Evolutionary conservation across 1,284 basidiomycete species (phyloP), one percentile per base, ranked within the genome.

Genomic region (Moesziomyces sp.): DNA sequence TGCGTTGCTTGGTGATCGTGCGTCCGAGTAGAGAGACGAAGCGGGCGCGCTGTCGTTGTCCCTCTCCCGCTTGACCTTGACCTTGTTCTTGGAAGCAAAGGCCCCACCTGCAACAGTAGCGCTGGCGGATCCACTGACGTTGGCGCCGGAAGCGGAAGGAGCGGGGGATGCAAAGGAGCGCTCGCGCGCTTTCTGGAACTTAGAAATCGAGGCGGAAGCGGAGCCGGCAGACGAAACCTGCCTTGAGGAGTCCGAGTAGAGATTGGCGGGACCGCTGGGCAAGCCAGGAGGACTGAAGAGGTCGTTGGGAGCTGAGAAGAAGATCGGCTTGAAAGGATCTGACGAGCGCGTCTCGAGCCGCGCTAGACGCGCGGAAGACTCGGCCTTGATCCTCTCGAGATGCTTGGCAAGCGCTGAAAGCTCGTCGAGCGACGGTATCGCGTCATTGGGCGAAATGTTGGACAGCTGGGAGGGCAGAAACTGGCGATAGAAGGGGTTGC

Each of bases 351-450:
- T 42, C 38, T 75, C 73, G 34, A 75, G 67, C 24, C 73, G 60
- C 1, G 53, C 52, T 3, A 64, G 57, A 7, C 73, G 64, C 2
- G 73, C 68, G 11, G 48, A 28, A 3, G 68, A 67, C 43, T 75
- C 73, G 30, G 59, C 34, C 46, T 64, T 72, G 50, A 75, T 55
- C 24, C 68, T 66, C 42, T 43, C 49, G 19, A 75, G 68, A 24
- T 72, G 56, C 21, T 64, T 67, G 19, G 64, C 60, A 10, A 75
- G 58, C 28, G 68, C 64, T 1, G 68, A 58, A 23, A 75, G 64
- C 30, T 75, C 73, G n/a, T 75, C 73, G 24, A 75, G 68, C 11
- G 73, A 53, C 0, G 73, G 73, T 49, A 75, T 75, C 16, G 73
- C 28, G 44, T 75, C 73, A 19, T 65, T 68, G 30, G 67, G 42